phyloP scores from a whole-genome alignment of 768 basidiomycete genomes.

The Mycena pura region DNA sequence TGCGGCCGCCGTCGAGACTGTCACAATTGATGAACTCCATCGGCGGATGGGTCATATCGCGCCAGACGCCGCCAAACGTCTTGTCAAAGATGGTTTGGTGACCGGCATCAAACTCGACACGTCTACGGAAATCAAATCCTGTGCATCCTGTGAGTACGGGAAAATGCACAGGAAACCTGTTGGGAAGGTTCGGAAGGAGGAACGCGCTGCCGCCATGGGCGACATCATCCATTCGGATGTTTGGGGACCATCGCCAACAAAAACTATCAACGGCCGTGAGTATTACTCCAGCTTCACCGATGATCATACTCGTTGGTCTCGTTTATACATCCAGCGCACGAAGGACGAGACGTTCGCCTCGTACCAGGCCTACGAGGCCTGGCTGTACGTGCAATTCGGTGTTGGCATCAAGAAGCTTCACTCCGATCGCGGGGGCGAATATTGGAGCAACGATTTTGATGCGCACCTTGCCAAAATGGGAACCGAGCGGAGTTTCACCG shows the following conservation, averaged over 20 bases:
- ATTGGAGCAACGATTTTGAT: slow-evolving; percentile 23
- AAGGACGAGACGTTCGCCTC: slow-evolving; percentile 22
- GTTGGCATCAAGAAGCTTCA: slow-evolving; percentile 34
- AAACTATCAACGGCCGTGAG: slow-evolving; percentile 23
- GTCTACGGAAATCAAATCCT: slow-evolving; percentile 29
- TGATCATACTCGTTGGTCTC: neutral
- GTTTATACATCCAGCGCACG: slow-evolving; percentile 16
- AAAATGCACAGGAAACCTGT: slow-evolving; percentile 38
- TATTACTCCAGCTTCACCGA: neutral
- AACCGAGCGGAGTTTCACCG: slow-evolving; percentile 27
- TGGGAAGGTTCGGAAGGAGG: slow-evolving; percentile 30
- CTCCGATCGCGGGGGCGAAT: neutral
- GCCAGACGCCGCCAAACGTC: slow-evolving; percentile 26
- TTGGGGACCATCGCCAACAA: slow-evolving; percentile 42
- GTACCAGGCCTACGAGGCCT: slow-evolving; percentile 33
- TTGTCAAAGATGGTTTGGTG: slow-evolving; percentile 35
- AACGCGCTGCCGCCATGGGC: slow-evolving; percentile 31
- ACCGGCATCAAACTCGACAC: slow-evolving; percentile 35
- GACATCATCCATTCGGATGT: slow-evolving; percentile 43
- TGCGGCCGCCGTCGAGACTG: slow-evolving; percentile 5
- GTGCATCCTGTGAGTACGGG: slow-evolving; percentile 37
- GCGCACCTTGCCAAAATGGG: slow-evolving; percentile 29
- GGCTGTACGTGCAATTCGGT: slow-evolving; percentile 32
- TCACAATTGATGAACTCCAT: slow-evolving; percentile 32
- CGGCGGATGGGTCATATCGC: slow-evolving; percentile 37